Evolutionary conservation across 164 flowering plant genomes (phyloP), one percentile per base, ranked within the genome.

Genomic region (Santalum album): DNA sequence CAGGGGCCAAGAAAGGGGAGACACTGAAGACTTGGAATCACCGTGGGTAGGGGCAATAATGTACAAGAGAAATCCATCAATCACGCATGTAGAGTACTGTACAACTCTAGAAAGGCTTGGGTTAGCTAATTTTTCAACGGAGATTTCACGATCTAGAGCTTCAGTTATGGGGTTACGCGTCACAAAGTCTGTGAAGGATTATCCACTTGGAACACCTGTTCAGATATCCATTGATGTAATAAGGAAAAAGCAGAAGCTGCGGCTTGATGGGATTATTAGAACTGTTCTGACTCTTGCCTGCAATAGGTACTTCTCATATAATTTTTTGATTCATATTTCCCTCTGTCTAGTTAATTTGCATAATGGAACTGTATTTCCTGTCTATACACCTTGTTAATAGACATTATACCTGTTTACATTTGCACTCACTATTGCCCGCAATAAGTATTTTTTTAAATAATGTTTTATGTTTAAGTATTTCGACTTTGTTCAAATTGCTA

Each of bases 21-120:
- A 63, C 0, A 32, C 51, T 23, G 79, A 79, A 16, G 81, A 65
- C 20, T 19, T 39, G 10, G 80, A 57, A 0, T 71, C 84, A 4
- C 96, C 97, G 15, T 94, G 99, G 99, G 96, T 85, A 72, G 99
- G 95, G 17, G 95, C 99, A 0, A 49, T 94, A 54, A 29, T 82
- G 46, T 94, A 85, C 63, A 80, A 59, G 70, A 78, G 96, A 57
- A 76, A 83, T 60, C 51, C 95, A 29, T 65, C 83, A 0, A 46
- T 71, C 24, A 39, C 84, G 20, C 97, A 90, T 62, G 18, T 87
- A 47, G 99, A 94, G 66, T 86, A 81, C 58, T 85, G 99, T 62
- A 94, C 99, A 3, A 90, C 99, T 11, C 70, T 94, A 20, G 99
- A 94, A 70, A 78, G 96, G 65, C 74, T 92, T 51, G 99, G 97